Evolutionary conservation across 768 basidiomycete genomes (phyloP).

Genomic region (Tricholoma sp.): DNA sequence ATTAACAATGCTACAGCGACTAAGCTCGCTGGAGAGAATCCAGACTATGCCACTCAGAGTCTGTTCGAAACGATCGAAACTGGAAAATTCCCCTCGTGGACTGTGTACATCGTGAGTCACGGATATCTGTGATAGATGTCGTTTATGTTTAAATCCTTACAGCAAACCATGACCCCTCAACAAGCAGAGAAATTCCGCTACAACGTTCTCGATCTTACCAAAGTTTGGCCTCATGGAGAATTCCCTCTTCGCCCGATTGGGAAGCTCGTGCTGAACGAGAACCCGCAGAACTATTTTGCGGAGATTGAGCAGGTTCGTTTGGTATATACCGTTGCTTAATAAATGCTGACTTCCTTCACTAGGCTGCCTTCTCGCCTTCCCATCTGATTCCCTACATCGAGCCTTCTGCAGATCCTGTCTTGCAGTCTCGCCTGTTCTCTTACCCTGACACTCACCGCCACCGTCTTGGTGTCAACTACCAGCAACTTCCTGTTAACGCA

Average conservation of each 20-base stretch:
- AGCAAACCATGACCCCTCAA: constrained; percentile 91
- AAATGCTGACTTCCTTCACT: constrained; percentile 20
- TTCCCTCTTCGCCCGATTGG: constrained; percentile 89
- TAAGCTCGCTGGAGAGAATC: constrained; percentile 65
- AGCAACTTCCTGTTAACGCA: constrained; percentile 85
- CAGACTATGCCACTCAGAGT: constrained; percentile 78
- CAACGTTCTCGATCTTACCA: constrained; percentile 89
- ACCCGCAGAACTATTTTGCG: constrained; percentile 84
- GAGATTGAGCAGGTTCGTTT: constrained; percentile 84
- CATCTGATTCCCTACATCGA: constrained; percentile 88
- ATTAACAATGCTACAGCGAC: constrained; percentile 63
- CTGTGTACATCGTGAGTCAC: constrained; percentile 71
- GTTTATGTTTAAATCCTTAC: constrained; percentile 3
- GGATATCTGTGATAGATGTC: neutral
- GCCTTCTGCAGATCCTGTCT: constrained; percentile 85
- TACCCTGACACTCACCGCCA: constrained; percentile 89
- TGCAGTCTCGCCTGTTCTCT: constrained; percentile 92
- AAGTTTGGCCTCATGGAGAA: constrained; percentile 84
- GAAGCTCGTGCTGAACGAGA: constrained; percentile 76
- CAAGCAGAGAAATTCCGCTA: constrained; percentile 89
- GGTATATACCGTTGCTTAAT: constrained; percentile 9
- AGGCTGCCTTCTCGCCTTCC: constrained; percentile 83
- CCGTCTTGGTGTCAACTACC: constrained; percentile 76
- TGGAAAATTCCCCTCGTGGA: constrained; percentile 82
- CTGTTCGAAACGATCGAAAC: constrained; percentile 81